A percentile compares a stretch with the other conserved stretches of the same genome.
phyloP scores from a whole-genome alignment of 805 yeast species.

The Ogataea allantospora region DNA sequence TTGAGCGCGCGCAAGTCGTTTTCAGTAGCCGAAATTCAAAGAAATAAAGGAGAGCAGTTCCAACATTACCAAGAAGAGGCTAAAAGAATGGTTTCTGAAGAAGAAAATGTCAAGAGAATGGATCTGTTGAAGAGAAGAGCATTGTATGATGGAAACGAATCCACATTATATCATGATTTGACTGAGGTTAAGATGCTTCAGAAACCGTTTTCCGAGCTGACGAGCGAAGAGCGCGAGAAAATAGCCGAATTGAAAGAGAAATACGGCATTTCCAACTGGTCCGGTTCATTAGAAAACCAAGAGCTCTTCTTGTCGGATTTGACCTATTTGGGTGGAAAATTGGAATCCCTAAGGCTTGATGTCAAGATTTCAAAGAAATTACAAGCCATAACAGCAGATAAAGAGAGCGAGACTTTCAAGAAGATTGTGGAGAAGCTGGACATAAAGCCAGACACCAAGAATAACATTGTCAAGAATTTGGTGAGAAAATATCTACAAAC shows the following conservation, averaged over 20 bases:
- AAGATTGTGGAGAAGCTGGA: conserved; percentile 37
- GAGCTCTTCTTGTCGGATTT: conserved; percentile 32
- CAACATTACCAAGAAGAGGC: conserved; percentile 76
- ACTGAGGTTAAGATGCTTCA: conserved; percentile 19
- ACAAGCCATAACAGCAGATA: conserved; percentile 26
- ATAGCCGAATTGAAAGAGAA: conserved; percentile 37
- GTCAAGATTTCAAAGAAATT: conserved; percentile 20
- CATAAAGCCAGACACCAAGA: conserved; percentile 41
- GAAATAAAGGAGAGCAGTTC: conserved; percentile 88
- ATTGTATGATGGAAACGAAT: conserved; percentile 23
- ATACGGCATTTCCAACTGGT: conserved; percentile 29
- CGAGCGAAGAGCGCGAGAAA: conserved; percentile 35
- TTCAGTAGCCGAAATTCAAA: conserved; percentile 89
- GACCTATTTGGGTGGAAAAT: conserved; percentile 23
- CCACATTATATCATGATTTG: conserved; percentile 33
- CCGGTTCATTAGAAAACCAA: conserved; percentile 23
- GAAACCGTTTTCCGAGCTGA: conserved; percentile 15
- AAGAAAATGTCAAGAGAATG: conserved; percentile 56
- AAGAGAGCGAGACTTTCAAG: conserved; percentile 36
- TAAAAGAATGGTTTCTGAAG: conserved; percentile 59
- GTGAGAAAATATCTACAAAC: conserved; percentile 54
- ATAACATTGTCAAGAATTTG: conserved; percentile 65
- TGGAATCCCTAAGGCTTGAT: conserved; percentile 21
- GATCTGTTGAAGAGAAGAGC: conserved; percentile 54
- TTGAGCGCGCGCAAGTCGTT: conserved; percentile 78